Conservation (phyloP, 75 land plant genomes). For the Pinus albicaulis region DNA sequence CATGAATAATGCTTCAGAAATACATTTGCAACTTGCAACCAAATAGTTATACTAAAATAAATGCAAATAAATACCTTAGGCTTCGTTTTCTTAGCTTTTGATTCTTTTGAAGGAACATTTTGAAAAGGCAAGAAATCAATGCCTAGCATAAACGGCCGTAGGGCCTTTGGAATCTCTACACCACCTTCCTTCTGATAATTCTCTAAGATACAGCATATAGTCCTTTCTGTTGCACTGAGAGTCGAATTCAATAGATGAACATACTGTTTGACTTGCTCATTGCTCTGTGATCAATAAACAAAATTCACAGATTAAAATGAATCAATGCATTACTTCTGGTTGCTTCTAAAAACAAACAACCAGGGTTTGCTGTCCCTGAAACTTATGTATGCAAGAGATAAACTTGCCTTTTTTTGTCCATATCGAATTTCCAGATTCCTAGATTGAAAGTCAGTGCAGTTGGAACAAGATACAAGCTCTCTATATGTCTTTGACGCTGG, state of each 20-base stretch:
- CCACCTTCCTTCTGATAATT: slow-evolving; percentile 88
- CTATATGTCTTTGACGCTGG: slow-evolving; percentile 93
- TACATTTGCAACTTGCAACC: no score
- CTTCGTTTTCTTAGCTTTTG: slow-evolving; percentile 20
- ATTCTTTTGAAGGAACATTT: slow-evolving; percentile 22
- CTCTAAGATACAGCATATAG: slow-evolving; percentile 91
- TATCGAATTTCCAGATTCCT: slow-evolving; percentile 85
- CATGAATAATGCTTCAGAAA: no score
- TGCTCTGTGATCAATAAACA: slow-evolving; percentile 42
- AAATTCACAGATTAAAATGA: not conserved
- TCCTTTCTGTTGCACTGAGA: slow-evolving; percentile 93
- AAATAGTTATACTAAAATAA: no score
- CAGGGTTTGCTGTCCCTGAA: not conserved
- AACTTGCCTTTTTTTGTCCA: slow-evolving; percentile 87
- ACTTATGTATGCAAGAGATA: not conserved
- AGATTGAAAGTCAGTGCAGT: slow-evolving; percentile 92
- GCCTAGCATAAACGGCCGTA: slow-evolving; percentile 71
- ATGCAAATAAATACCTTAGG: slow-evolving; percentile 9
- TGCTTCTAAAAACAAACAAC: not conserved
- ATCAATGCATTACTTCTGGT: not conserved
- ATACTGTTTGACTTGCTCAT: slow-evolving; percentile 83
- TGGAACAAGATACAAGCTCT: slow-evolving; percentile 96
- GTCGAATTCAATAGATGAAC: slow-evolving; percentile 91
- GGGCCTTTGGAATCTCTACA: slow-evolving; percentile 64
- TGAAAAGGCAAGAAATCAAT: slow-evolving; percentile 73